These are phyloP conservation scores for Gloeophyllum trabeum DNA, from an alignment of 768 basidiomycete species.

Conservation along the genomic window DNA sequence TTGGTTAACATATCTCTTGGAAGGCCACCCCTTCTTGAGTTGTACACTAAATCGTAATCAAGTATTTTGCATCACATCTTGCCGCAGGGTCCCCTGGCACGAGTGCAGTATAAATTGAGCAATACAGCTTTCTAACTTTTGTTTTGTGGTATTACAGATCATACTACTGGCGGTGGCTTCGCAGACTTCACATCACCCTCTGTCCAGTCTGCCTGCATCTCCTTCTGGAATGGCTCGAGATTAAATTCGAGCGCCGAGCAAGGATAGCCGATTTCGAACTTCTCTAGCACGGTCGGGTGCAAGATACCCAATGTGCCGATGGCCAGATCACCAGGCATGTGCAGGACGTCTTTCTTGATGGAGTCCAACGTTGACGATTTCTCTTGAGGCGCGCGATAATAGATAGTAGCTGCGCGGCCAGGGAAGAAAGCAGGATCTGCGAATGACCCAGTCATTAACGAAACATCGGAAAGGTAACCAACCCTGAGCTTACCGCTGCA, in stretches of 20 bases:
- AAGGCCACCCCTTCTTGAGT: too few species aligned
- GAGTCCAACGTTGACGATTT: slow-evolving; percentile 20
- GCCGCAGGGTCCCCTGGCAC: too few species aligned
- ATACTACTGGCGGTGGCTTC: background rate
- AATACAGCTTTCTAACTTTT: background rate
- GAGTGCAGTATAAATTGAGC: background rate
- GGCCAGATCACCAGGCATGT: slow-evolving; percentile 42
- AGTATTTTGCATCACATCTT: too few species aligned
- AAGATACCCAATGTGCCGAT: slow-evolving; percentile 91
- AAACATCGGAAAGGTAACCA: background rate
- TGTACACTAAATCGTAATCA: too few species aligned
- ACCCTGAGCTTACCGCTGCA: slow-evolving; percentile 61
- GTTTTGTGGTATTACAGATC: background rate
- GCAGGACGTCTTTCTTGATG: slow-evolving; percentile 32
- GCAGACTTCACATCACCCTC: slow-evolving; percentile 30
- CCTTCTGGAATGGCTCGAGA: slow-evolving; percentile 87
- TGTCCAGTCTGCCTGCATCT: slow-evolving; percentile 45
- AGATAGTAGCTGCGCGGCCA: slow-evolving; percentile 86
- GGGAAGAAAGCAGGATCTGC: slow-evolving; percentile 92
- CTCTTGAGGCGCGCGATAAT: slow-evolving; percentile 53
- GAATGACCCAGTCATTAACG: background rate
- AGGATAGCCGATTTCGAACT: slow-evolving; percentile 91
- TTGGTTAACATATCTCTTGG: too few species aligned
- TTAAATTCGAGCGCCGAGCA: slow-evolving; percentile 94
- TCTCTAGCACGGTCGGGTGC: slow-evolving; percentile 83